phyloP scores from a whole-genome alignment of 2,329 filamentous ascomycete species.

The Aplosporella prunicola region DNA sequence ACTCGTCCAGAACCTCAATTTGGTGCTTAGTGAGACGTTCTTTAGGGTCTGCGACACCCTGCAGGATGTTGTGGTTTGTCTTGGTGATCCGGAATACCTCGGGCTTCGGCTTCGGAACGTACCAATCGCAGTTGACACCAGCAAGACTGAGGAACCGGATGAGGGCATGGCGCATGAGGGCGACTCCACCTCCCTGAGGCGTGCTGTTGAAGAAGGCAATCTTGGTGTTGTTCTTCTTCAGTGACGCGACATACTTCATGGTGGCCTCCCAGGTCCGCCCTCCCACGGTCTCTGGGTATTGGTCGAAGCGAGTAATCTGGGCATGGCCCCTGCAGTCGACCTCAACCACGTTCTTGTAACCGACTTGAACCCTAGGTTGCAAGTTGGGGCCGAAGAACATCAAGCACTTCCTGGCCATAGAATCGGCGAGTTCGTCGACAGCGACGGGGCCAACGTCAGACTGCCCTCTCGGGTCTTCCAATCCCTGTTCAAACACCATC shows the following conservation, averaged over 20 bases:
- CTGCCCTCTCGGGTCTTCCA: conserved; percentile 9
- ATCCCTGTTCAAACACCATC: conserved; percentile 44
- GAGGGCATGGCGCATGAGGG: conserved; percentile 70
- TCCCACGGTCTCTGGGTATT: conserved; percentile 54
- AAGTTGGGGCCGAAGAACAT: conserved; percentile 65
- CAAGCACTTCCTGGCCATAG: conserved; percentile 69
- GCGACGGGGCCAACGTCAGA: conserved; percentile 32
- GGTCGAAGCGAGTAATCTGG: conserved; percentile 46
- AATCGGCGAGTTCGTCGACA: conserved; percentile 75
- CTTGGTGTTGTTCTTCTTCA: conserved; percentile 55
- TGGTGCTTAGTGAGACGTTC: conserved; percentile 56
- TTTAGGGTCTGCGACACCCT: conserved; percentile 60
- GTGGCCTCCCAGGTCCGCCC: conserved; percentile 56
- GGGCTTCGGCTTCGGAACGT: conserved; percentile 68
- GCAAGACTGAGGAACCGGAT: conserved; percentile 60
- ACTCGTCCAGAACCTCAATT: conserved; percentile 54
- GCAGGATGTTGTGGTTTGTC: conserved; percentile 80
- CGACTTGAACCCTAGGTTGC: conserved; percentile 57
- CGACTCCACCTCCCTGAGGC: conserved; percentile 73
- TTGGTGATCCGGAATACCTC: conserved; percentile 78
- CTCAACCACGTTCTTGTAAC: conserved; percentile 58
- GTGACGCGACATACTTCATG: conserved; percentile 51
- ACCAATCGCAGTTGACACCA: conserved; percentile 64
- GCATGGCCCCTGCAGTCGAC: conserved; percentile 59
- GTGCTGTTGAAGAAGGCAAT: conserved; percentile 74